phyloP scores from a whole-genome alignment of 1,284 basidiomycete genomes.

The Schizopora paradoxa region DNA sequence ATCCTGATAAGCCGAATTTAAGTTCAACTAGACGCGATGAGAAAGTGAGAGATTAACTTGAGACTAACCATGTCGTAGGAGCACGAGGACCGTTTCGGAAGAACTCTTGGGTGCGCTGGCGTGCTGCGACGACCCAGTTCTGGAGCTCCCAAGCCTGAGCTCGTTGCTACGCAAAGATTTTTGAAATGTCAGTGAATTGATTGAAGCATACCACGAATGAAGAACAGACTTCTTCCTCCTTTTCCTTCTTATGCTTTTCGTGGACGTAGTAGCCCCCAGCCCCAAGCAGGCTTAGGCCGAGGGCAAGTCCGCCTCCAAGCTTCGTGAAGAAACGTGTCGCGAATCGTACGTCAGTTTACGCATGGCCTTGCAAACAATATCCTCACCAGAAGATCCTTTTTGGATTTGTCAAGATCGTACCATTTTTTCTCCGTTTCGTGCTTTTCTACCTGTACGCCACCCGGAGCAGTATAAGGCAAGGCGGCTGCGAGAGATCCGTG shows the following conservation, averaged over 20 bases:
- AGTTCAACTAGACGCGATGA: too few relatives aligned
- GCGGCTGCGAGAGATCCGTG: too few relatives aligned
- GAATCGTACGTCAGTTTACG: too few relatives aligned
- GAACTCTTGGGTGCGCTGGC: conserved; percentile 46
- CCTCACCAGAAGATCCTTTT: conserved; percentile 54
- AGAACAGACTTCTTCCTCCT: conserved; percentile 62
- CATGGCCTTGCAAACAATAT: too few relatives aligned
- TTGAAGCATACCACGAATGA: too few relatives aligned
- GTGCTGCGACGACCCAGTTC: conserved; percentile 57
- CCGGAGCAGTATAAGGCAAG: conserved; percentile 30
- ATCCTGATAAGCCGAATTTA: too few relatives aligned
- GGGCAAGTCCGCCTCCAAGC: conserved; percentile 60
- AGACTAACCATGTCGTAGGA: conserved; percentile 52
- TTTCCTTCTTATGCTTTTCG: conserved; percentile 49
- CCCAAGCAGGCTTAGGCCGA: conserved; percentile 44
- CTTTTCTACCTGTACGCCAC: conserved; percentile 35
- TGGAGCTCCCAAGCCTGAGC: conserved; percentile 44
- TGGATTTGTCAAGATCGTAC: conserved; percentile 50
- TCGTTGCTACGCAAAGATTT: too few relatives aligned
- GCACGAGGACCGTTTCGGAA: conserved; percentile 37
- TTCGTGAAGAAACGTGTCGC: too few relatives aligned
- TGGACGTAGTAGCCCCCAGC: conserved; percentile 42
- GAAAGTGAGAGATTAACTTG: conserved; percentile 10
- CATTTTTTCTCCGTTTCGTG: conserved; percentile 53
- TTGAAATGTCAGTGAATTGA: too few relatives aligned